Conservation (phyloP, 2,329 filamentous ascomycete species). For the Verticillium klebahnii region DNA sequence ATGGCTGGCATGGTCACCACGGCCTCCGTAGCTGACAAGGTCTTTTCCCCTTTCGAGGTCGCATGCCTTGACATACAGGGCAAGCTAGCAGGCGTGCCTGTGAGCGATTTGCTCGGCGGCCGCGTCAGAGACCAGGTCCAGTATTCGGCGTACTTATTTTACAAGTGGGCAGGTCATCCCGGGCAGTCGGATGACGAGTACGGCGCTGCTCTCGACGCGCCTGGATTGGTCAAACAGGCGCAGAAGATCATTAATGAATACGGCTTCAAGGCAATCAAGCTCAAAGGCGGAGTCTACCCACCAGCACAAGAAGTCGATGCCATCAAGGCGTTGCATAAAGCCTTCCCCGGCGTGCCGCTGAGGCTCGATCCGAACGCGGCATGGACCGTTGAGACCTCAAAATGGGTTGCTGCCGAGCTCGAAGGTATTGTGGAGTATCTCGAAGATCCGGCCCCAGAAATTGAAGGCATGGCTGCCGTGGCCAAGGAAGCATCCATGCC, state of each 20-base stretch:
- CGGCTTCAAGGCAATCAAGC: constrained; percentile 36
- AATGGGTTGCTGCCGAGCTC: constrained; percentile 32
- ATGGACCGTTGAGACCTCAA: constrained; percentile 32
- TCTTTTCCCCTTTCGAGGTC: constrained; percentile 38
- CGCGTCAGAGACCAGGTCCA: constrained; percentile 32
- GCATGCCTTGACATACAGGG: constrained; percentile 36
- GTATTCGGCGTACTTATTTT: constrained; percentile 39
- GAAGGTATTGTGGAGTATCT: constrained; percentile 31
- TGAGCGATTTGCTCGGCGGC: constrained; percentile 33
- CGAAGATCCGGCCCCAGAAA: constrained; percentile 33
- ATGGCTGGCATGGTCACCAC: constrained; percentile 45
- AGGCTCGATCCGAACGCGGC: constrained; percentile 33
- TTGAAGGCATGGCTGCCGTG: constrained; percentile 37
- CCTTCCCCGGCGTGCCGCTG: constrained; percentile 30
- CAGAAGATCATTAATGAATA: constrained; percentile 34
- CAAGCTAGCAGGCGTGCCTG: constrained; percentile 32
- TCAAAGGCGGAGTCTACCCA: constrained; percentile 36
- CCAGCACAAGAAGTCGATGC: constrained; percentile 33
- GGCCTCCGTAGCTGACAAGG: constrained; percentile 32
- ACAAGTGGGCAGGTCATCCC: constrained; percentile 36
- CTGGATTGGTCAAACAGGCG: constrained; percentile 28
- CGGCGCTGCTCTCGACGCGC: constrained; percentile 28
- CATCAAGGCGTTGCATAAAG: constrained; percentile 28
- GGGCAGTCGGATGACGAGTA: constrained; percentile 34
- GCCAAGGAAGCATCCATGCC: constrained; percentile 34